phyloP scores from a whole-genome alignment of 2,329 filamentous ascomycete species.

The Ophidiomyces ophidiicola region DNA sequence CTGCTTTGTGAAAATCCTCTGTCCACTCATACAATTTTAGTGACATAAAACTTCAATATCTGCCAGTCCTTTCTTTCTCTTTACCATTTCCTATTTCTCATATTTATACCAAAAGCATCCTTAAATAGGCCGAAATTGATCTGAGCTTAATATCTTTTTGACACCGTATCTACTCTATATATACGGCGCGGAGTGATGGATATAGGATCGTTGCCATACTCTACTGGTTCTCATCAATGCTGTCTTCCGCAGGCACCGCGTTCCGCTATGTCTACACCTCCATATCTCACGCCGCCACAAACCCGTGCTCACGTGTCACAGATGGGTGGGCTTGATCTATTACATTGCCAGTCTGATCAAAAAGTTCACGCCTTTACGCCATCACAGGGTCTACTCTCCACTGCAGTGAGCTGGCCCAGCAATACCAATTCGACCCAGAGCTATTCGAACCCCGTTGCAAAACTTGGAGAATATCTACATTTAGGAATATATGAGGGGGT shows the following conservation, averaged over 20 bases:
- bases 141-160: too few species aligned
- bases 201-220: slow-evolving; percentile 18
- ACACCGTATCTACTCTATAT: too few species aligned
- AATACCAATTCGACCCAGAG: slow-evolving; percentile 17
- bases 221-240: slow-evolving; percentile 15
- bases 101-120: too few species aligned
- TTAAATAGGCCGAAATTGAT: too few species aligned
- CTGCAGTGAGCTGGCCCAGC: slow-evolving; percentile 19
- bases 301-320: slow-evolving; percentile 10
- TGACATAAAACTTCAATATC: slow-evolving; percentile 5
- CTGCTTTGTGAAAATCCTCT: not conserved
- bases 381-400: slow-evolving; percentile 16
- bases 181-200: slow-evolving; percentile 19
- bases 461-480: slow-evolving; percentile 16
- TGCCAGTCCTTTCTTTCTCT: too few species aligned
- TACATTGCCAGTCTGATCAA: slow-evolving; percentile 1
- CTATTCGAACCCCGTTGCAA: slow-evolving; percentile 18
- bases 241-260: slow-evolving; percentile 10
- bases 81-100: not conserved
- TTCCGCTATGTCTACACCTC: slow-evolving; percentile 13
- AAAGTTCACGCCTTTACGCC: slow-evolving; percentile 16
- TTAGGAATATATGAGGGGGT: slow-evolving; percentile 20
- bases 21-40: not conserved
- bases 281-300: slow-evolving; percentile 20
- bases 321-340: not conserved